phyloP scores from a whole-genome alignment of 257 asterid species.

The Henckelia pumila region DNA sequence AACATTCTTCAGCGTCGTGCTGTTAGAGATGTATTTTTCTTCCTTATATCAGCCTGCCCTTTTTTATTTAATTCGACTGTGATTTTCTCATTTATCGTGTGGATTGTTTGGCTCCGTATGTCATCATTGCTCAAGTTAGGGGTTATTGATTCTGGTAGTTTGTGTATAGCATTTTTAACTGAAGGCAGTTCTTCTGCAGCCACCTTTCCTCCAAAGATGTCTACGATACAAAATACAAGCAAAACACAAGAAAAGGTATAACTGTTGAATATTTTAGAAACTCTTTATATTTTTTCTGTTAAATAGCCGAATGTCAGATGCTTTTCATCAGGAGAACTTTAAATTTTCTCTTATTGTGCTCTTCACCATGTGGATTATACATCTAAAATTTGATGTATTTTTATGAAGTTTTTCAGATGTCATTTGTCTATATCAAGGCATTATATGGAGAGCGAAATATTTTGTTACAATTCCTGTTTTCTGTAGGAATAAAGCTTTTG shows the following conservation, averaged over 20 bases:
- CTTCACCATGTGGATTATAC: slow-evolving; percentile 1
- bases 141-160: not conserved
- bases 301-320: slow-evolving; percentile 16
- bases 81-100: slow-evolving; percentile 6
- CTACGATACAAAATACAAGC: slow-evolving; percentile 79
- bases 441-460: slow-evolving; percentile 10
- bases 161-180: slow-evolving; percentile 35
- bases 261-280: not conserved
- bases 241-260: slow-evolving; percentile 73
- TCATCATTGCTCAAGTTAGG: slow-evolving; percentile 10
- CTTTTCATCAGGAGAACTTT: slow-evolving; percentile 17
- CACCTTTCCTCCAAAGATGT: slow-evolving; percentile 81
- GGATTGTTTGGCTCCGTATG: slow-evolving; percentile 10
- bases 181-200: slow-evolving; percentile 58
- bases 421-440: slow-evolving; percentile 10
- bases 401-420: not conserved
- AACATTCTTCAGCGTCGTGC: slow-evolving; percentile 96
- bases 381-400: not conserved
- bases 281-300: not conserved
- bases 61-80: slow-evolving; percentile 1
- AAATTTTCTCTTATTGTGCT: slow-evolving; percentile 6
- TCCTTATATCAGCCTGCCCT: not conserved
- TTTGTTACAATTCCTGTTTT: not conserved
- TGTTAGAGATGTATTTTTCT: slow-evolving; percentile 54
- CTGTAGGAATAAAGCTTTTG: slow-evolving; percentile 10